Evolutionary conservation across 371 early-diverging fungal genomes (phyloP), one percentile per base, ranked within the genome.

Genomic region (Funneliformis caledonium): DNA sequence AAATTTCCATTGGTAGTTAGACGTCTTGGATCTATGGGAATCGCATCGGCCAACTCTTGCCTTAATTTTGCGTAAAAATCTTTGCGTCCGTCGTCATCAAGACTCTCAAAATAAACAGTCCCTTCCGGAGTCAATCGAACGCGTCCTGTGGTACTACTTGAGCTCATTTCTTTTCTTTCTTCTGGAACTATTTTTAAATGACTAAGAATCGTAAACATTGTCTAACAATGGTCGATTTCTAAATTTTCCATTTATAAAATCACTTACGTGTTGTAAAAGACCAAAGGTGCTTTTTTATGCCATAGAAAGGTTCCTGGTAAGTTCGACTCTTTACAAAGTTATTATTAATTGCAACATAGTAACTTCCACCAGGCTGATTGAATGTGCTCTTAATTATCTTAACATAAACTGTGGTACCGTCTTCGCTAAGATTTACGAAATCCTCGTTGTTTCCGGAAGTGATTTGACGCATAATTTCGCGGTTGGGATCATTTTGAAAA

Each of bases 321-420:
- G 31, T 19, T 33, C 4, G 12, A 74, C 33, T 22, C 26, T 33
- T 59, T 37, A 74, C 74, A 74, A 74, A 74, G 37, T 26, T 26
- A 37, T 74, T 48, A 74, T 74, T 56, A 59, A 74, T 52, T 19
- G 37, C 4, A 52, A 74, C 42, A 33, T 56, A 74, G 16, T 74
- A 74, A 5, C n/a, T 45, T 16, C 14, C 9, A 74, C 22, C 19
- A 52, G 74, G 70, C 0, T n/a, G 12, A 70, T 22, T 64, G 26
- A 77, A 77, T 48, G 65, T 64, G 31, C 77, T 47, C 22, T 37
- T 33, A 16, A n/a, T 64, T 47, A 6, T 64, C 48, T 37, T 16
- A 12, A 61, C 14, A 22, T 64, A 3, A 26, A 77, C n/a, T 1
- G 77, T 77, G 1, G 37, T 16, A 1, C 16, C 65, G 19, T 77